Percentiles rank a stretch among this genome's conserved stretches.
Evolutionary conservation across 768 basidiomycete species (phyloP).

Genomic region (Strobilomyces dryophilus): DNA sequence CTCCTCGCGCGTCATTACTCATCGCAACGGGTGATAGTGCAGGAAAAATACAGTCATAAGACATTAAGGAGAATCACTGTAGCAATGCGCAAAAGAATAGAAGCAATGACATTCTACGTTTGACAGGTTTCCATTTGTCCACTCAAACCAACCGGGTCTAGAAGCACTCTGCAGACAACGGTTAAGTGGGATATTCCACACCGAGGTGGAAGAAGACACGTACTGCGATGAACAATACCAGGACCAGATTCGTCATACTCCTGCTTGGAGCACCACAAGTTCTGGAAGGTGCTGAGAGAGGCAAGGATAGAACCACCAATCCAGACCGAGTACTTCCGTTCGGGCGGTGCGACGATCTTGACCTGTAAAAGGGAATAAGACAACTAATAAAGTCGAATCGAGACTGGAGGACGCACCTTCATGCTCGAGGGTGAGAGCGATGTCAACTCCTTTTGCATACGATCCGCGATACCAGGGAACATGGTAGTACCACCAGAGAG

Average conservation of each 20-base stretch:
- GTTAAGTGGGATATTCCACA: background rate
- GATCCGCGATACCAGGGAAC: constrained; percentile 95
- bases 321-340: constrained; percentile 96
- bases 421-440: constrained; percentile 76
- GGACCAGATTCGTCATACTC: constrained; percentile 88
- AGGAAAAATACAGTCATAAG: constrained; percentile 18
- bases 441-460: constrained; percentile 93
- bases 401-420: constrained; percentile 50
- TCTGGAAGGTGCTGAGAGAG: constrained; percentile 93
- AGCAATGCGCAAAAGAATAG: constrained; percentile 16
- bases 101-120: constrained; percentile 26
- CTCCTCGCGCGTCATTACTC: too few relatives aligned
- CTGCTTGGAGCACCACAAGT: constrained; percentile 90
- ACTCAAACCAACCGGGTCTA: constrained; percentile 16
- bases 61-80: constrained; percentile 14
- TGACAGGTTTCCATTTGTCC: constrained; percentile 19
- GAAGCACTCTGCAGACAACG: constrained; percentile 21
- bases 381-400: background rate
- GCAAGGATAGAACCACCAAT: constrained; percentile 86
- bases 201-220: constrained; percentile 21
- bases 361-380: constrained; percentile 39
- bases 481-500: constrained; percentile 85
- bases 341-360: constrained; percentile 91
- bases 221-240: constrained; percentile 76
- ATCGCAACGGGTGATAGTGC: background rate